These are phyloP conservation scores for Camellia lanceoleosa DNA, from an alignment of 148 eudicot species.

Conservation along the genomic window DNA sequence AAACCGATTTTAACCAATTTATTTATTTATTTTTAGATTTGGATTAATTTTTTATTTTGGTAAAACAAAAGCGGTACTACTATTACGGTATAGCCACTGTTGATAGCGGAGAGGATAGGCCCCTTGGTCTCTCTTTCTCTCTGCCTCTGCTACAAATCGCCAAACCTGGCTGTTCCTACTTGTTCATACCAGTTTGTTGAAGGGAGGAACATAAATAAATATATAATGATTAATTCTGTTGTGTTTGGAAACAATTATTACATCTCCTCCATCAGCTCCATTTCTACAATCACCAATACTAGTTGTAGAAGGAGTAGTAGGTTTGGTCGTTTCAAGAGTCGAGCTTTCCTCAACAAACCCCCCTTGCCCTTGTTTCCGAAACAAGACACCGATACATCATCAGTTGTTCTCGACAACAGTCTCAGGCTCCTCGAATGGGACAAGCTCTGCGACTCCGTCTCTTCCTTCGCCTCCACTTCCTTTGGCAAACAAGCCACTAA, in stretches of 20 bases:
- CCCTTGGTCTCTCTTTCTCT: neutral
- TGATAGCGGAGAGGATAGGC: too few species aligned
- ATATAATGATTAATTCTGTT: conserved; percentile 21
- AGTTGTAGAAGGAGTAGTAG: neutral
- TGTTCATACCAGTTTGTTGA: neutral
- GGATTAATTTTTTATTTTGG: too few species aligned
- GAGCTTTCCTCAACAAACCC: conserved; percentile 15
- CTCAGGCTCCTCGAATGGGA: conserved; percentile 88
- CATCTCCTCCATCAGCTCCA: conserved; percentile 19
- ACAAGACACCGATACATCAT: conserved; percentile 12
- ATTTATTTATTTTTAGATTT: too few species aligned
- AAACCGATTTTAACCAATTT: too few species aligned
- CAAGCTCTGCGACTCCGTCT: conserved; percentile 75
- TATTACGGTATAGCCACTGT: too few species aligned
- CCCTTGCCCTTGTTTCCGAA: conserved; percentile 3
- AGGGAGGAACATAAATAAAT: neutral
- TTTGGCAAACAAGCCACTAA: conserved; percentile 61
- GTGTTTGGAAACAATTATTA: conserved; percentile 23
- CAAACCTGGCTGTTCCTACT: neutral
- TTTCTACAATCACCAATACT: neutral
- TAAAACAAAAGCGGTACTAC: too few species aligned
- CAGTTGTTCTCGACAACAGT: conserved; percentile 41
- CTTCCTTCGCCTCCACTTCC: conserved; percentile 83
- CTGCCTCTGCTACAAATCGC: neutral
- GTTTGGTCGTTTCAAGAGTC: neutral